phyloP scores from a whole-genome alignment of 192 early-diverging fungal genomes.

The Rhizoclosmatium globosum region DNA sequence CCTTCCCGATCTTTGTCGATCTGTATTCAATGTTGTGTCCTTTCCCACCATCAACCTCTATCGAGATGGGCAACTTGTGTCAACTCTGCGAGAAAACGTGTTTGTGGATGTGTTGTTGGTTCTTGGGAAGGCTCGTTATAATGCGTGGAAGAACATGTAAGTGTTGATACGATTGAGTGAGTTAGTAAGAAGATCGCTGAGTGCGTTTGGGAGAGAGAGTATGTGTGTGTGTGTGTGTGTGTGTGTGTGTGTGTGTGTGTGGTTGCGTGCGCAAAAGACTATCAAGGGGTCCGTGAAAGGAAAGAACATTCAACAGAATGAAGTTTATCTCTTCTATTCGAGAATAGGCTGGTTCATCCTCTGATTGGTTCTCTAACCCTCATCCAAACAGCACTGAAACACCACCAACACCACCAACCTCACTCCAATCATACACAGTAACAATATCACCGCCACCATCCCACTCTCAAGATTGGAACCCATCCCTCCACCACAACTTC shows the following conservation, averaged over 20 bases:
- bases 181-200: not conserved
- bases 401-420: too few relatives aligned
- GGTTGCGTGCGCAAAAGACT: too few relatives aligned
- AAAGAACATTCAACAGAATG: too few relatives aligned
- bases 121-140: not conserved
- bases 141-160: not conserved
- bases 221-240: too few relatives aligned
- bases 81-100: not conserved
- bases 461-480: not conserved
- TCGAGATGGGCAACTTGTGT: not conserved
- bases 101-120: not conserved
- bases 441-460: not conserved
- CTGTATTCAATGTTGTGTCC: not conserved
- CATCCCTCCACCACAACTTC: not conserved
- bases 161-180: not conserved
- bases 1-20: not conserved
- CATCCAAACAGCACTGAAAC: too few relatives aligned
- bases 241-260: too few relatives aligned
- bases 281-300: too few relatives aligned
- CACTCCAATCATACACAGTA: not conserved
- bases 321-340: too few relatives aligned
- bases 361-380: too few relatives aligned
- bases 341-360: too few relatives aligned
- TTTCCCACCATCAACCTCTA: not conserved
- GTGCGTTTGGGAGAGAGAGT: too few relatives aligned